Evolutionary conservation across 2,329 filamentous ascomycete genomes (phyloP), one percentile per base, ranked within the genome.

Genomic region (Alternaria hordeiaustralica): DNA sequence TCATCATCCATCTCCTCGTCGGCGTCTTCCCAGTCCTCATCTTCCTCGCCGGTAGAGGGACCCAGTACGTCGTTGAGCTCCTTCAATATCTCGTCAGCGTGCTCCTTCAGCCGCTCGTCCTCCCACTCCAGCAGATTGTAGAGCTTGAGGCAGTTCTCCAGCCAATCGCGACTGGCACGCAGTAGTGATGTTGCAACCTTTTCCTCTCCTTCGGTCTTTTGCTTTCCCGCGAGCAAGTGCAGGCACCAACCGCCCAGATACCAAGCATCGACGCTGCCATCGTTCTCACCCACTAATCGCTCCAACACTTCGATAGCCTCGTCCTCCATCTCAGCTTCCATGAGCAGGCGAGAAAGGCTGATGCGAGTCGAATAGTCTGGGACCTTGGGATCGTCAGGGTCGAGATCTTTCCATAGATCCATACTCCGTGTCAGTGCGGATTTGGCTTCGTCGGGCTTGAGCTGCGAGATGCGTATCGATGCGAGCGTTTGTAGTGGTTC

Each of bases 401-500:
- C 88, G 49, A 97, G 82, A 51, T 94, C 89, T 72, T 89, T 90
- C 96, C 96, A 99, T 49, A 96, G 76, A 30, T 89, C 89, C 69
- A 98, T 84, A 79, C 95, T 97, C 70, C 92, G 86, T 74, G 85
- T 86, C 66, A 99, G 84, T 10, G 95, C 94, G 12, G 90, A 88
- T 71, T 87, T 87, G 2, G 96, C 96, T 76, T 99, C 96, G 8
- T 92, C 92, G 20, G 86, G 80, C 66, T 92, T 87, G 65, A 88
- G 80, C 81, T 99, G 96, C 60, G 94, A 97, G 78, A 99, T 95
- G 71, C 96, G 87, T 66, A 99, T 92, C 65, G 93, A 97, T 56
- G 96, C 96, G 33, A 98, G 87, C 8, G 96, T 98, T 82, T 99
- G 96, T 83, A 97, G 89, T n/a, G 94, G 92, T 81, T 97, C 95